Conservation (phyloP, 2,329 filamentous ascomycete genomes). For the Neofusicoccum umdonicola region DNA sequence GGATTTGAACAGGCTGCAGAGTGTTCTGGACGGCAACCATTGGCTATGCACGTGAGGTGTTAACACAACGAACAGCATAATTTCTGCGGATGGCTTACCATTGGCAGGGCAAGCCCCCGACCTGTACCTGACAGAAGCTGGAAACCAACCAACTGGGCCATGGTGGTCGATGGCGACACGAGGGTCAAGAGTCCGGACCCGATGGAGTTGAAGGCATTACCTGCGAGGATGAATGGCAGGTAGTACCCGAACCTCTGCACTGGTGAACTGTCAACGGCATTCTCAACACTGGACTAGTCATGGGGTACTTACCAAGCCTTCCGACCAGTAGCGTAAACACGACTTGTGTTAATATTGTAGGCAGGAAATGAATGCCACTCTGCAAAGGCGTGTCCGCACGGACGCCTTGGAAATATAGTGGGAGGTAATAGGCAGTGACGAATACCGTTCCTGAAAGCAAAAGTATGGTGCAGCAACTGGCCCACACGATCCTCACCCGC, state of each 20-base stretch:
- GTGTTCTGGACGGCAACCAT: conserved; percentile 33
- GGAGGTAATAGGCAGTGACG: conserved; percentile 32
- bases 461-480: conserved; percentile 24
- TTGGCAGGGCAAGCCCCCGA: neutral
- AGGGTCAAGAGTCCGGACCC: conserved; percentile 34
- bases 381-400: conserved; percentile 35
- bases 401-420: conserved; percentile 44
- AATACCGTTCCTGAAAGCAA: conserved; percentile 23
- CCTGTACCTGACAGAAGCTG: conserved; percentile 24
- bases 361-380: conserved; percentile 41
- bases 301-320: neutral
- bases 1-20: conserved; percentile 27
- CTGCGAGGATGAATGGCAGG: conserved; percentile 29
- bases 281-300: too few species aligned
- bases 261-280: neutral
- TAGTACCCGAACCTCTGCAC: conserved; percentile 26
- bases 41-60: neutral
- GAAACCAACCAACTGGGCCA: conserved; percentile 31
- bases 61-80: too few species aligned
- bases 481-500: conserved; percentile 32
- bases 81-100: too few species aligned
- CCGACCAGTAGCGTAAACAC: conserved; percentile 21
- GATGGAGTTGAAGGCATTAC: conserved; percentile 29
- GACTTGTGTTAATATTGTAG: conserved; percentile 31
- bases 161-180: conserved; percentile 23